phyloP scores from a whole-genome alignment of 768 basidiomycete genomes.

The Lentinula lateritia region DNA sequence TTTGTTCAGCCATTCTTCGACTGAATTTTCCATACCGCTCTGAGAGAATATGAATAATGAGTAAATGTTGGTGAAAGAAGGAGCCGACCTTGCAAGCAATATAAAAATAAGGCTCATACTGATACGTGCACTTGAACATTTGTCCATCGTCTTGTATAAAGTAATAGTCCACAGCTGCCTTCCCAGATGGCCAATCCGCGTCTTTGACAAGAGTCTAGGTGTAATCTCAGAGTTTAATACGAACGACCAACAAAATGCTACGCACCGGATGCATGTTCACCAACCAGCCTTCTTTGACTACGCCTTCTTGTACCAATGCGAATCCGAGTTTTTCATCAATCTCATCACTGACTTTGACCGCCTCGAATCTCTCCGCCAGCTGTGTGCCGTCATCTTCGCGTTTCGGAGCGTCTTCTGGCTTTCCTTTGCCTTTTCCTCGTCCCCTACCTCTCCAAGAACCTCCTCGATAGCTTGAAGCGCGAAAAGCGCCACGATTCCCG shows the following conservation, averaged over 20 bases:
- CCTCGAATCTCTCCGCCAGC: conserved; percentile 82
- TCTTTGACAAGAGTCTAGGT: conserved; percentile 81
- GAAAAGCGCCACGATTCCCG: conserved; percentile 38
- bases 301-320: conserved; percentile 71
- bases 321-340: conserved; percentile 95
- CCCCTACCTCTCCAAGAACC: conserved; percentile 26
- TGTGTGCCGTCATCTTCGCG: conserved; percentile 90
- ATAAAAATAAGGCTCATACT: conserved; percentile 92
- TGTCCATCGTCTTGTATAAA: conserved; percentile 96
- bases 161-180: conserved; percentile 91
- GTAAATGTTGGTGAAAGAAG: not conserved
- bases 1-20: conserved; percentile 95
- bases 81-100: conserved; percentile 85
- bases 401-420: conserved; percentile 42
- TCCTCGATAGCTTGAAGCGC: conserved; percentile 30
- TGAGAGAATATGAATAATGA: conserved; percentile 22
- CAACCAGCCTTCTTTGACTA: conserved; percentile 82
- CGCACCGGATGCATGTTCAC: conserved; percentile 98
- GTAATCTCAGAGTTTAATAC: not conserved
- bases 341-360: conserved; percentile 69
- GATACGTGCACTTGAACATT: conserved; percentile 91
- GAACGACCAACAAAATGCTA: conserved; percentile 10
- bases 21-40: conserved; percentile 80
- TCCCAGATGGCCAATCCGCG: conserved; percentile 76
- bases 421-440: conserved; percentile 45